phyloP scores from a whole-genome alignment of 2,329 filamentous ascomycete species.

The Tolypocladium endophyticum region DNA sequence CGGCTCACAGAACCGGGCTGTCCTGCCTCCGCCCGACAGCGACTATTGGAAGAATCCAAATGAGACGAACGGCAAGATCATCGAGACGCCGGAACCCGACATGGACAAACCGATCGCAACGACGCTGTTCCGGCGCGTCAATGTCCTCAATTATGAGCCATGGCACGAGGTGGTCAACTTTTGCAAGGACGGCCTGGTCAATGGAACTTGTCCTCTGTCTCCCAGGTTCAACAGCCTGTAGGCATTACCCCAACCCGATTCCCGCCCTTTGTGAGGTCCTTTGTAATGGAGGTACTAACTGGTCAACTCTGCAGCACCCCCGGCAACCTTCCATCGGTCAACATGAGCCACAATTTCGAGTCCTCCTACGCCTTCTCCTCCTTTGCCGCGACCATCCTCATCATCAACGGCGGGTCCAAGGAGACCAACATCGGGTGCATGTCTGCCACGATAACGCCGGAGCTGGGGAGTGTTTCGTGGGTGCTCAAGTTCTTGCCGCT shows the following conservation, averaged over 20 bases:
- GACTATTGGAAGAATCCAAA: constrained; percentile 52
- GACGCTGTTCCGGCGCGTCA: constrained; percentile 61
- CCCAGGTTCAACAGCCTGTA: constrained; percentile 53
- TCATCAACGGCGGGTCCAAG: constrained; percentile 62
- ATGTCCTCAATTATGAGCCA: constrained; percentile 69
- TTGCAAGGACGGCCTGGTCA: constrained; percentile 50
- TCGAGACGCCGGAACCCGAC: constrained; percentile 42
- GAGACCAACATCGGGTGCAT: constrained; percentile 66
- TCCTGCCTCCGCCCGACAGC: constrained; percentile 49
- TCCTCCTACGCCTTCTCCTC: constrained; percentile 84
- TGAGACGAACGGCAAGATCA: constrained; percentile 65
- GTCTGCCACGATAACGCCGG: constrained; percentile 72
- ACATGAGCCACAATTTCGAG: constrained; percentile 60
- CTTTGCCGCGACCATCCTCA: constrained; percentile 59
- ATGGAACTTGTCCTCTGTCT: constrained; percentile 60
- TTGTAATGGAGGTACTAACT: constrained; percentile 1
- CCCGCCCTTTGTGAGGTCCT: background rate
- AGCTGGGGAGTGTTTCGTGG: constrained; percentile 60
- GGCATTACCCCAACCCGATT: background rate
- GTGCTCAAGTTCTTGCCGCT: constrained; percentile 68
- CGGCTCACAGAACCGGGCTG: constrained; percentile 49
- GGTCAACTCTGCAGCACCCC: constrained; percentile 17
- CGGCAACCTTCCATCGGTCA: constrained; percentile 57
- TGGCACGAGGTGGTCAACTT: constrained; percentile 50
- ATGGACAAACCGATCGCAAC: constrained; percentile 46